phyloP scores from a whole-genome alignment of 108 stramenopile species.

The Skeletonema menzelii region DNA sequence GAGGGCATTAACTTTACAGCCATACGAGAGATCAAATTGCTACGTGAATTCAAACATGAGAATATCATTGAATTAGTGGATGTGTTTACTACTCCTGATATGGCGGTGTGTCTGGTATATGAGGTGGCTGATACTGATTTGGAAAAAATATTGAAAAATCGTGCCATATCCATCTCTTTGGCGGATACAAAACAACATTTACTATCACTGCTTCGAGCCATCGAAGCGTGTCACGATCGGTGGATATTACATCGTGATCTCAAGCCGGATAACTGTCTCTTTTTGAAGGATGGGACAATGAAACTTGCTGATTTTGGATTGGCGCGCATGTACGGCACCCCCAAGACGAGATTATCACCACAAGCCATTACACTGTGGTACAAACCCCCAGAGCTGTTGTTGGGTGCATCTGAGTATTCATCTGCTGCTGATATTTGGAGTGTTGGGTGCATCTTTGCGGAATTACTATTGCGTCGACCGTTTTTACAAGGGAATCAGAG shows the following conservation, averaged over 20 bases:
- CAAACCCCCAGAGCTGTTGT: constrained; percentile 92
- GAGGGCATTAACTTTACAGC: constrained; percentile 96
- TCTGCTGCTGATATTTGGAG: constrained; percentile 95
- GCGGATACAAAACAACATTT: constrained; percentile 88
- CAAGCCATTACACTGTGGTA: constrained; percentile 96
- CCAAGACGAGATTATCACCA: constrained; percentile 77
- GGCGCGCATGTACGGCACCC: constrained; percentile 86
- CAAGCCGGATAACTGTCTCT: constrained; percentile 85
- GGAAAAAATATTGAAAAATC: constrained; percentile 86
- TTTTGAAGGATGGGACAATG: constrained; percentile 85
- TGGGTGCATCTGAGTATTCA: constrained; percentile 90
- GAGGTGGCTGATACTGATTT: constrained; percentile 92
- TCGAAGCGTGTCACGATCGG: constrained; percentile 85
- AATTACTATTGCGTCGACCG: constrained; percentile 82
- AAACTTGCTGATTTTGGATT: constrained; percentile 92
- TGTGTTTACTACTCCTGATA: constrained; percentile 84
- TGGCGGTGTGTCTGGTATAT: constrained; percentile 87
- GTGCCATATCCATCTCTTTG: constrained; percentile 72
- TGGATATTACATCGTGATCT: constrained; percentile 91
- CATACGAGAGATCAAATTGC: constrained; percentile 92
- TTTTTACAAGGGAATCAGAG: constrained; percentile 86
- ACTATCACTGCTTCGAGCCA: constrained; percentile 65
- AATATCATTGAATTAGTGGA: constrained; percentile 91
- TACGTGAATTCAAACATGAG: constrained; percentile 92
- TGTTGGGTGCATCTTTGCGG: constrained; percentile 96